Evolutionary conservation across 75 land plant species (phyloP).

Genomic region (Adiantum capillusveneris): DNA sequence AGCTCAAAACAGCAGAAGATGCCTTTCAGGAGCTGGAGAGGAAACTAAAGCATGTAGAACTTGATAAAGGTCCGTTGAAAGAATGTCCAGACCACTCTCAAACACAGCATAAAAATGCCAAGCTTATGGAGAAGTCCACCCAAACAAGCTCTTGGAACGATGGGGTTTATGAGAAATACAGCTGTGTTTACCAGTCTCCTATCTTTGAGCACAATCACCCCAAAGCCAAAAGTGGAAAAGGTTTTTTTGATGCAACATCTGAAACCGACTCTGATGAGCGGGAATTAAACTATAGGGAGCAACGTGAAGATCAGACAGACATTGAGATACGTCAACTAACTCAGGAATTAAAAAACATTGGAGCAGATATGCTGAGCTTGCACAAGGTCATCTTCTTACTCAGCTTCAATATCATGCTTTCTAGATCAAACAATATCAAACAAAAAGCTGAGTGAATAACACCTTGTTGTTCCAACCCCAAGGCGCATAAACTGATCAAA

Average conservation of each 20-base stretch:
- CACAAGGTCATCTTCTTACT: neutral
- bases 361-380: neutral
- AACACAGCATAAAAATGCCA: neutral
- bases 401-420: neutral
- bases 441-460: too few species aligned
- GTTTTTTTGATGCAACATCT: neutral
- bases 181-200: conserved; percentile 4
- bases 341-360: neutral
- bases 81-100: neutral
- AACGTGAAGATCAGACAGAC: neutral
- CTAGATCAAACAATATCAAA: too few species aligned
- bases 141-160: neutral
- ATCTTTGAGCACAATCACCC: conserved; percentile 1
- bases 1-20: neutral
- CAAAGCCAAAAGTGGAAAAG: neutral
- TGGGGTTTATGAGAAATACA: conserved; percentile 4
- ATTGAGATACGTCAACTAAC: neutral
- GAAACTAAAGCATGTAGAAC: conserved; percentile 1
- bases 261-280: neutral
- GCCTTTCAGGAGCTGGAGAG: conserved; percentile 7
- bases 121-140: neutral
- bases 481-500: too few species aligned
- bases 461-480: too few species aligned
- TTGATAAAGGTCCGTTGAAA: neutral
- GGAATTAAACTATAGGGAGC: neutral